Percentiles rank a stretch among this genome's conserved stretches.
Evolutionary conservation across 2,329 filamentous ascomycete species (phyloP).

Genomic region (Colletotrichum falcatum): DNA sequence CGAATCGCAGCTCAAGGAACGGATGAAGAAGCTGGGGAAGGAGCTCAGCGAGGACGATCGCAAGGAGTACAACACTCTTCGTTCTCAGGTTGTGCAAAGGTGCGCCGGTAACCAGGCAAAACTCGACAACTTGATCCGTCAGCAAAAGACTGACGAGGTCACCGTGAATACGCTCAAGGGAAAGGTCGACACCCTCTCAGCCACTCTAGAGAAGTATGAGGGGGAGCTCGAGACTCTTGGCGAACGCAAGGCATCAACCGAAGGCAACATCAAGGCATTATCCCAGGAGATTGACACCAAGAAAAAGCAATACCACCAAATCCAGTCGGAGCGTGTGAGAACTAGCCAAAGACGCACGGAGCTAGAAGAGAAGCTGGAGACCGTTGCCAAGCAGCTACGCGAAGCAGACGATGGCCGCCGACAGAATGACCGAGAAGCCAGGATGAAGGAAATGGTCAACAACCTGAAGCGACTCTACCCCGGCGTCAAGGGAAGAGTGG

Average conservation of each 20-base stretch:
- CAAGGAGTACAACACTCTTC: constrained; percentile 88
- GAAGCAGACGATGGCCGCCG: constrained; percentile 88
- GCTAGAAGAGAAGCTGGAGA: constrained; percentile 90
- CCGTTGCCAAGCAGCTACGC: constrained; percentile 81
- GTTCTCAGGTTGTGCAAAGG: constrained; percentile 85
- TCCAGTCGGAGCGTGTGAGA: constrained; percentile 85
- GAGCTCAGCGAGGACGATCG: constrained; percentile 88
- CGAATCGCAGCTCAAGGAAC: constrained; percentile 87
- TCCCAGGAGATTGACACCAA: constrained; percentile 84
- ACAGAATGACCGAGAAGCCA: constrained; percentile 84
- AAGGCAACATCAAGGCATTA: constrained; percentile 74
- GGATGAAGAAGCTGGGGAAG: constrained; percentile 86
- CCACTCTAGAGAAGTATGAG: constrained; percentile 78
- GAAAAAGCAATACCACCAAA: constrained; percentile 89
- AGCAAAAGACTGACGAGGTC: constrained; percentile 91
- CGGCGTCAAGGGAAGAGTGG: constrained; percentile 89
- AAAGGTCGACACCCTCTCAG: constrained; percentile 84
- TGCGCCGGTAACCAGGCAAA: constrained; percentile 85
- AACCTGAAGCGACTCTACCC: constrained; percentile 91
- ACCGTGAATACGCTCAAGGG: constrained; percentile 90
- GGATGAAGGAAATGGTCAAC: constrained; percentile 84
- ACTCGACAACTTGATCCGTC: constrained; percentile 86
- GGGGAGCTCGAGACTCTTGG: constrained; percentile 76
- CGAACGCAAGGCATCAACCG: constrained; percentile 74
- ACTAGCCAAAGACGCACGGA: constrained; percentile 87